Evolutionary conservation across 1,284 basidiomycete genomes (phyloP).

Genomic region (Moesziomyces aphidis): DNA sequence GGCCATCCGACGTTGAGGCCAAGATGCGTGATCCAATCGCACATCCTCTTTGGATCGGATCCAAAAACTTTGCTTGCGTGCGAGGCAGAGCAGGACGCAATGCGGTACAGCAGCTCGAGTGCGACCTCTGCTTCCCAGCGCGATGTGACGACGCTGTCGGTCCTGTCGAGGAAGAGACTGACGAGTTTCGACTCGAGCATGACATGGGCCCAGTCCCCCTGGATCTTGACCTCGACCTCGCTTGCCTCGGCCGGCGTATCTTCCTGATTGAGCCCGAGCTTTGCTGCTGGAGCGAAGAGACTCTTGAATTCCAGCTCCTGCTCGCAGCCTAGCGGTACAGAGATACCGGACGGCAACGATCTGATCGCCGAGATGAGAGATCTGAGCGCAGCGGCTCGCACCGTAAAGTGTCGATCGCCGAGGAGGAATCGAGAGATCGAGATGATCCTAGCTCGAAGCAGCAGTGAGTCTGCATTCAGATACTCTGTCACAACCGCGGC

Average conservation of each 20-base stretch:
- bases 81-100: slow-evolving; percentile 38
- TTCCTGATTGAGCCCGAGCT: slow-evolving; percentile 2
- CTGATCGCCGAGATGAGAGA: slow-evolving; percentile 35
- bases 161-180: slow-evolving; percentile 29
- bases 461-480: slow-evolving; percentile 22
- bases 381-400: slow-evolving; percentile 48
- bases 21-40: slow-evolving; percentile 36
- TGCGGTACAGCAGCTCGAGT: slow-evolving; percentile 38
- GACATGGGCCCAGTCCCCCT: slow-evolving; percentile 42
- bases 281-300: slow-evolving; percentile 3
- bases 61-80: slow-evolving; percentile 27
- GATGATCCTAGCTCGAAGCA: slow-evolving; percentile 32
- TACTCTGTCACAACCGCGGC: not conserved
- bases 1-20: slow-evolving; percentile 46
- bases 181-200: slow-evolving; percentile 38
- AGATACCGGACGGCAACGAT: slow-evolving; percentile 30
- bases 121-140: slow-evolving; percentile 38
- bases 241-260: slow-evolving; percentile 27
- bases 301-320: slow-evolving; percentile 29
- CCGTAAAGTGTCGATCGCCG: slow-evolving; percentile 54
- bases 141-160: slow-evolving; percentile 40
- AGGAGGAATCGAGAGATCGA: slow-evolving; percentile 53
- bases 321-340: slow-evolving; percentile 8
- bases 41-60: slow-evolving; percentile 14
- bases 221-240: slow-evolving; percentile 32